These are phyloP conservation scores for Saccharomycopsis olivae DNA, from an alignment of 805 yeast species.

Conservation along the genomic window DNA sequence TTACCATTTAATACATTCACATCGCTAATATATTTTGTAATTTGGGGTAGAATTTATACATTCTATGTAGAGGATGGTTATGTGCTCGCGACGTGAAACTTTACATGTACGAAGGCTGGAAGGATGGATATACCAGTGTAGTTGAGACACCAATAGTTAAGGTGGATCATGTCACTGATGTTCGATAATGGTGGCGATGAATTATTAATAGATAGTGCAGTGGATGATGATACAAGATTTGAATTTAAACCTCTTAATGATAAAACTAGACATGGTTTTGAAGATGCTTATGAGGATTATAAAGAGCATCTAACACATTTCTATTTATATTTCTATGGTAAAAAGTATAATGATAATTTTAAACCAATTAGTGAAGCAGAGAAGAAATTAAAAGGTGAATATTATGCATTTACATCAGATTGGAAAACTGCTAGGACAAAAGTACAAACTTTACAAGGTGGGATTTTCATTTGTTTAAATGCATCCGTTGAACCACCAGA, in stretches of 20 bases:
- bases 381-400: constrained; percentile 33
- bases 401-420: constrained; percentile 65
- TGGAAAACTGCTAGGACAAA: constrained; percentile 90
- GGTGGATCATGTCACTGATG: too few relatives aligned
- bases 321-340: constrained; percentile 80
- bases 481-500: constrained; percentile 98
- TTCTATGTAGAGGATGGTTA: neutral
- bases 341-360: constrained; percentile 85
- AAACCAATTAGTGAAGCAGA: constrained; percentile 57
- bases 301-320: constrained; percentile 52
- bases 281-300: constrained; percentile 49
- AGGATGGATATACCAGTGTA: too few relatives aligned
- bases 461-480: constrained; percentile 80
- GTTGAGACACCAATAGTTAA: too few relatives aligned
- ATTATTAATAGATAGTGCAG: too few relatives aligned
- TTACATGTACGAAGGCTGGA: too few relatives aligned
- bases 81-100: too few relatives aligned
- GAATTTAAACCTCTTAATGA: constrained; percentile 5
- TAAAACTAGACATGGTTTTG: constrained; percentile 50
- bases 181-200: too few relatives aligned
- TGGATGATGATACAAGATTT: neutral
- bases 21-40: neutral
- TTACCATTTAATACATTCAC: neutral
- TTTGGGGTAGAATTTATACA: neutral
- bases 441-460: constrained; percentile 89